Conservation (phyloP, 805 yeast genomes). For the Candida methanosorbosa region DNA sequence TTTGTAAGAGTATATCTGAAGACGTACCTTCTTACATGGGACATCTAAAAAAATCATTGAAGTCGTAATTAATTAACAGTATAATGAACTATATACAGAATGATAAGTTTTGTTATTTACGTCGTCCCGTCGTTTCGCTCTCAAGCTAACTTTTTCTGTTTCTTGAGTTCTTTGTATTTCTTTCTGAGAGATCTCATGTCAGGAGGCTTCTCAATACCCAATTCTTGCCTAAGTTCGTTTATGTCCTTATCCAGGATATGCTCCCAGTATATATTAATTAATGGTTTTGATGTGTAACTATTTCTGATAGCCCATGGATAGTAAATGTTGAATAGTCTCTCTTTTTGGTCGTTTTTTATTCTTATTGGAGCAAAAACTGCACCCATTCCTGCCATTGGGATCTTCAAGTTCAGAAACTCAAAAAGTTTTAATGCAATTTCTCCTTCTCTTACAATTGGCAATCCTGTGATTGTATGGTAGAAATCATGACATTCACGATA, state of each 20-base stretch:
- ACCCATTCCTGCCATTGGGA: conserved; percentile 94
- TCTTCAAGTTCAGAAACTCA: conserved; percentile 85
- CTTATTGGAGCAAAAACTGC: conserved; percentile 84
- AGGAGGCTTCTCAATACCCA: conserved; percentile 73
- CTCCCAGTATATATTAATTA: conserved; percentile 93
- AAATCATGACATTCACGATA: conserved; percentile 97
- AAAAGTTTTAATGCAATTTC: conserved; percentile 89
- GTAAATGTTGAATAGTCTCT: conserved; percentile 57
- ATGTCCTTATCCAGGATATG: conserved; percentile 64
- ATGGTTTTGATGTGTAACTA: conserved; percentile 64
- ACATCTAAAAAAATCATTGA: conserved; percentile 8
- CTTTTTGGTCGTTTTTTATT: conserved; percentile 52
- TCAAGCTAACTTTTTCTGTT: background rate
- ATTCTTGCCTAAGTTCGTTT: conserved; percentile 56
- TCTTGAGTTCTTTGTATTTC: background rate
- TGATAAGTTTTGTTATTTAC: background rate
- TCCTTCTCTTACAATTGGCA: conserved; percentile 92
- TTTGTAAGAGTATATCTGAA: conserved; percentile 27
- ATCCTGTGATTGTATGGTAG: conserved; percentile 84
- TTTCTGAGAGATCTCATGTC: conserved; percentile 64
- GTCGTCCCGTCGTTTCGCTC: background rate
- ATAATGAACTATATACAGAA: too few relatives aligned
- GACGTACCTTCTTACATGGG: conserved; percentile 28
- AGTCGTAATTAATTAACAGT: too few relatives aligned
- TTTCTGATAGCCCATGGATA: conserved; percentile 82